Evolutionary conservation across 139 green algal species (phyloP).

Genomic region (Pleodorina starrii): DNA sequence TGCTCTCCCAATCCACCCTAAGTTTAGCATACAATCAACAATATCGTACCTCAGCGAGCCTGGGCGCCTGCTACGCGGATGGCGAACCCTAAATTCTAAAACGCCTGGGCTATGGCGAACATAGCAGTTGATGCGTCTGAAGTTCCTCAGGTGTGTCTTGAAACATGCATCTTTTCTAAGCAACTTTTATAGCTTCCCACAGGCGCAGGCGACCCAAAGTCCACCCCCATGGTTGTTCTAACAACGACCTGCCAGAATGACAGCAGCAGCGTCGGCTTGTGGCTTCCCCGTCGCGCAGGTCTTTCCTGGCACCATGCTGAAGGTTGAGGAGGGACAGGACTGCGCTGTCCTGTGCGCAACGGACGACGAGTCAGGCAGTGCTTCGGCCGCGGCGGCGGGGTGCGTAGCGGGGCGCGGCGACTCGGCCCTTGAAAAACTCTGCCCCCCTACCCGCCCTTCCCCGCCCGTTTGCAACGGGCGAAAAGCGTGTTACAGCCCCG

Average conservation of each 20-base stretch:
- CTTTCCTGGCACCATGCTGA: constrained; percentile 5
- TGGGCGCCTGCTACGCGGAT: background rate
- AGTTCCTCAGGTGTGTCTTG: background rate
- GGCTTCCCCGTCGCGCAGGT: constrained; percentile 7
- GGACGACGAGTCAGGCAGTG: background rate
- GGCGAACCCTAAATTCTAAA: background rate
- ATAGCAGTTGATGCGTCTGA: background rate
- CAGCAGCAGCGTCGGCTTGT: background rate
- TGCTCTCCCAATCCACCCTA: too few relatives aligned
- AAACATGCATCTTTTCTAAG: too few relatives aligned
- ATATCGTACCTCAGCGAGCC: background rate
- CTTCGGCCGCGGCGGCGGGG: background rate
- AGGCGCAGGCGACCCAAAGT: too few relatives aligned
- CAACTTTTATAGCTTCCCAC: too few relatives aligned
- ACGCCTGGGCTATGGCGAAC: background rate
- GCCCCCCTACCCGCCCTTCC: too few relatives aligned
- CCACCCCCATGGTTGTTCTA: background rate
- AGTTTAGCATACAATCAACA: too few relatives aligned
- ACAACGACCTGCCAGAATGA: background rate
- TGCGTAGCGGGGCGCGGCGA: too few relatives aligned
- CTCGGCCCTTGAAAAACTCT: too few relatives aligned
- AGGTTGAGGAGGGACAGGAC: background rate
- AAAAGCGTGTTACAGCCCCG: too few relatives aligned
- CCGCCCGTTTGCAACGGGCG: too few relatives aligned
- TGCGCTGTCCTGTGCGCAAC: constrained; percentile 11